phyloP scores from a whole-genome alignment of 148 eudicot species.

The Amaranthus cruentus region DNA sequence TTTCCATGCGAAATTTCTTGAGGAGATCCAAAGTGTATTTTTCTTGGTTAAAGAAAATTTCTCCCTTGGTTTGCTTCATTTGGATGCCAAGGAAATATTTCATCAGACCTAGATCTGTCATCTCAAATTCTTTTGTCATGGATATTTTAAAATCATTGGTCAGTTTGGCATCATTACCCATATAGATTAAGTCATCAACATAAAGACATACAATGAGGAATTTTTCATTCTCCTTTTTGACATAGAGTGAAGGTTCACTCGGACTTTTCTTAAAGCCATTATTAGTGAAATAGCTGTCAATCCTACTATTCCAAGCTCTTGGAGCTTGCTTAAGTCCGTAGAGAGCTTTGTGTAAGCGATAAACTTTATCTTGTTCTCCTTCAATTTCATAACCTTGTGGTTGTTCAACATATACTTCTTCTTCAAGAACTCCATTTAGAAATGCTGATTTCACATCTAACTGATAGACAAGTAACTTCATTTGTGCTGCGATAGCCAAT shows the following conservation, averaged over 20 bases:
- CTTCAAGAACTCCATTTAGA: not conserved
- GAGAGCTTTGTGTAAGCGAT: conserved; percentile 1
- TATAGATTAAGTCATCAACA: not conserved
- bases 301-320: conserved; percentile 20
- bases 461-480: not conserved
- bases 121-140: not conserved
- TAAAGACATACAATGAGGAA: not conserved
- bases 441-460: not conserved
- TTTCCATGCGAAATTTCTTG: not conserved
- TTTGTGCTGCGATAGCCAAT: not conserved
- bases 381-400: not conserved
- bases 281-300: not conserved
- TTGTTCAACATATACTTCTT: not conserved
- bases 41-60: not conserved
- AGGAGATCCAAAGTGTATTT: not conserved
- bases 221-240: not conserved
- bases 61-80: not conserved
- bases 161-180: not conserved
- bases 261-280: not conserved
- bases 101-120: not conserved
- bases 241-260: conserved; percentile 3
- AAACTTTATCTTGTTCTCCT: conserved; percentile 7
- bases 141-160: not conserved
- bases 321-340: conserved; percentile 22
- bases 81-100: not conserved